Evolutionary conservation across 345 rosid genomes (phyloP).

Genomic region (Murraya paniculata): DNA sequence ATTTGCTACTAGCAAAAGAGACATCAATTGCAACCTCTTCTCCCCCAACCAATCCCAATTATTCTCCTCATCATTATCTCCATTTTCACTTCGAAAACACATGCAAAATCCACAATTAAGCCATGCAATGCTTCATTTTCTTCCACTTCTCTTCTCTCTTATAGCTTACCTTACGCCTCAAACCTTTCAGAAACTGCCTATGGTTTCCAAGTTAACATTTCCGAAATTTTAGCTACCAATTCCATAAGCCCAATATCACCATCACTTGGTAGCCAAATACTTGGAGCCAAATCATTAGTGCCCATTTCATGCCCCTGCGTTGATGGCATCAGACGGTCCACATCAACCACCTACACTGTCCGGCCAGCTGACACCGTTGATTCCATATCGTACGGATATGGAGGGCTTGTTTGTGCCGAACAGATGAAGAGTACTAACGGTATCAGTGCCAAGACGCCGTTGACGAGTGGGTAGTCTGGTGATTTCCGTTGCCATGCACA

Average conservation of each 20-base stretch:
- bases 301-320: slow-evolving; percentile 33
- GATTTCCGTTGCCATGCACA: slow-evolving; percentile 18
- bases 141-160: slow-evolving; percentile 28
- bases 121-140: slow-evolving; percentile 29
- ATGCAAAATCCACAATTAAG: slow-evolving; percentile 25
- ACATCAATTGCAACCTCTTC: neutral
- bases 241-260: neutral
- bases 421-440: slow-evolving; percentile 11
- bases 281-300: neutral
- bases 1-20: neutral
- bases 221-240: slow-evolving; percentile 22
- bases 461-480: slow-evolving; percentile 15
- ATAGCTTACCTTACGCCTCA: slow-evolving; percentile 16
- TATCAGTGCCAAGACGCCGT: slow-evolving; percentile 5
- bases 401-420: slow-evolving; percentile 22
- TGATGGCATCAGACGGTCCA: slow-evolving; percentile 23
- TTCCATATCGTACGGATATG: slow-evolving; percentile 20
- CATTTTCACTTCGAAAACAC: neutral
- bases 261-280: slow-evolving; percentile 1
- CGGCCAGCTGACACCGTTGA: slow-evolving; percentile 12
- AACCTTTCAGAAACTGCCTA: slow-evolving; percentile 23
- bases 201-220: slow-evolving; percentile 13
- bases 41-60: neutral
- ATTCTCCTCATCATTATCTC: neutral
- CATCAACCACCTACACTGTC: slow-evolving; percentile 10